phyloP scores from a whole-genome alignment of 2,329 filamentous ascomycete genomes.

The Ophiostoma fasciatum region DNA sequence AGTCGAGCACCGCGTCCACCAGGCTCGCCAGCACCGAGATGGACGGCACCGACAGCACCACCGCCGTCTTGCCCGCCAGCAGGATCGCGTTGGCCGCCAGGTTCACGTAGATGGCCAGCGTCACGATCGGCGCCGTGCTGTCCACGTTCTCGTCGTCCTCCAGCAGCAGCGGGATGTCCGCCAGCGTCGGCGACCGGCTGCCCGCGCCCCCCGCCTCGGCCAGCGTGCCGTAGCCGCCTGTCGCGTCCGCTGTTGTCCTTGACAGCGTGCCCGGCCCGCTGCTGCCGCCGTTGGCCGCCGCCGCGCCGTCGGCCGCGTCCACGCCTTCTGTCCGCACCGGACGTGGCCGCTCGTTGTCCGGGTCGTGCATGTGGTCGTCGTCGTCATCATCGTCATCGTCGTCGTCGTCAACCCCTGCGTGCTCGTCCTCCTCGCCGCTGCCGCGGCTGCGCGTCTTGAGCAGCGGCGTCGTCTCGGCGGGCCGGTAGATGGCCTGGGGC shows the following conservation, averaged over 20 bases:
- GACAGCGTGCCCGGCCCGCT: neutral
- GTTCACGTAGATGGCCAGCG: slow-evolving; percentile 79
- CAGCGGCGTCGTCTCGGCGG: slow-evolving; percentile 53
- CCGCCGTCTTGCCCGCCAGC: slow-evolving; percentile 60
- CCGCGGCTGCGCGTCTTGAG: slow-evolving; percentile 32
- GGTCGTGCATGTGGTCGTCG: slow-evolving; percentile 16
- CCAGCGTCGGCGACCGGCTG: slow-evolving; percentile 22
- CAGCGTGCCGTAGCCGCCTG: too few species aligned
- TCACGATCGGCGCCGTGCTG: slow-evolving; percentile 60
- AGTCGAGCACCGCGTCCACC: slow-evolving; percentile 68
- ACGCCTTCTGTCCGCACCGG: too few species aligned
- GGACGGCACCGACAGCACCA: slow-evolving; percentile 64
- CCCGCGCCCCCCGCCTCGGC: slow-evolving; percentile 1
- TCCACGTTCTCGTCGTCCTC: slow-evolving; percentile 55
- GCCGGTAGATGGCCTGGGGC: slow-evolving; percentile 72
- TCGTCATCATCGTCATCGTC: slow-evolving; percentile 27
- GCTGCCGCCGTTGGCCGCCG: neutral
- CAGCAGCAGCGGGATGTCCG: slow-evolving; percentile 49
- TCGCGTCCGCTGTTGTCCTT: too few species aligned
- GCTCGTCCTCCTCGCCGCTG: too few species aligned
- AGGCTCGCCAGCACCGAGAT: slow-evolving; percentile 68
- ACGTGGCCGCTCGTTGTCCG: too few species aligned
- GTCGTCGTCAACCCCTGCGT: too few species aligned
- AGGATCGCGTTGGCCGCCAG: slow-evolving; percentile 63
- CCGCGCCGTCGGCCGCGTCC: neutral